A percentile compares a stretch with the other conserved stretches of the same genome.
These are phyloP conservation scores for Ascochyta rabiei DNA, from an alignment of 2,329 filamentous ascomycete genomes.

Conservation along the genomic window DNA sequence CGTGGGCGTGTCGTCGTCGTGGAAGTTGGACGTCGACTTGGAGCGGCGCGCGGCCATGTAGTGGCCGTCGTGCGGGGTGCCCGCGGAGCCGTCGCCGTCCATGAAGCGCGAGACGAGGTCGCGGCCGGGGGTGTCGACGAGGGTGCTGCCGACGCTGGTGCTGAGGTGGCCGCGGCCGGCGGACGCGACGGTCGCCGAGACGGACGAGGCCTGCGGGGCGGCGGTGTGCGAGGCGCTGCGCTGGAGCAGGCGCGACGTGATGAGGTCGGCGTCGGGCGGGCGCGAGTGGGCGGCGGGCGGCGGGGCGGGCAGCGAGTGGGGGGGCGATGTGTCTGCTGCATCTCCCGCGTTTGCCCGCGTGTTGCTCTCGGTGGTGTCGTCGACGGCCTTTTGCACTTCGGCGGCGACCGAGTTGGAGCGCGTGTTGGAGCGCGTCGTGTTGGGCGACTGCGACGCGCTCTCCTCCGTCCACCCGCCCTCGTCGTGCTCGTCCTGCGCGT, in stretches of 20 bases:
- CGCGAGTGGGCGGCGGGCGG: constrained; percentile 42
- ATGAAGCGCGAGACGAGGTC: constrained; percentile 56
- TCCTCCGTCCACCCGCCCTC: constrained; percentile 52
- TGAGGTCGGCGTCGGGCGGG: constrained; percentile 64
- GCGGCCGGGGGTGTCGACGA: constrained; percentile 49
- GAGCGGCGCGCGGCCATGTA: constrained; percentile 47
- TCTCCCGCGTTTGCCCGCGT: constrained; percentile 18
- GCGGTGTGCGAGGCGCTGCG: constrained; percentile 66
- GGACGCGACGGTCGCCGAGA: constrained; percentile 61
- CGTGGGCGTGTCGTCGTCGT: constrained; percentile 27
- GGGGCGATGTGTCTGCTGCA: constrained; percentile 21
- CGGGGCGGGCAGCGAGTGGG: constrained; percentile 20
- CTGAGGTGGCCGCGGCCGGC: constrained; percentile 44
- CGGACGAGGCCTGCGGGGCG: constrained; percentile 69
- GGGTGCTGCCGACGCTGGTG: constrained; percentile 47
- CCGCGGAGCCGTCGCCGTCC: constrained; percentile 49
- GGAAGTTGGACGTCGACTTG: constrained; percentile 48
- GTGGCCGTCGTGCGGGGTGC: constrained; percentile 48
- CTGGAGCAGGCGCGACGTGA: constrained; percentile 71
- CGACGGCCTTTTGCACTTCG: constrained; percentile 37
- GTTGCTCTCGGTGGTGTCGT: constrained; percentile 32
- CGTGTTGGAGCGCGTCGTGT: constrained; percentile 49
- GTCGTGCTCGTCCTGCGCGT: too few relatives aligned
- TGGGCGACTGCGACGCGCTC: constrained; percentile 51
- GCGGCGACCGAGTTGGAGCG: constrained; percentile 49